Conservation (phyloP, 2,329 filamentous ascomycete genomes). For the Cytospora leucostoma region DNA sequence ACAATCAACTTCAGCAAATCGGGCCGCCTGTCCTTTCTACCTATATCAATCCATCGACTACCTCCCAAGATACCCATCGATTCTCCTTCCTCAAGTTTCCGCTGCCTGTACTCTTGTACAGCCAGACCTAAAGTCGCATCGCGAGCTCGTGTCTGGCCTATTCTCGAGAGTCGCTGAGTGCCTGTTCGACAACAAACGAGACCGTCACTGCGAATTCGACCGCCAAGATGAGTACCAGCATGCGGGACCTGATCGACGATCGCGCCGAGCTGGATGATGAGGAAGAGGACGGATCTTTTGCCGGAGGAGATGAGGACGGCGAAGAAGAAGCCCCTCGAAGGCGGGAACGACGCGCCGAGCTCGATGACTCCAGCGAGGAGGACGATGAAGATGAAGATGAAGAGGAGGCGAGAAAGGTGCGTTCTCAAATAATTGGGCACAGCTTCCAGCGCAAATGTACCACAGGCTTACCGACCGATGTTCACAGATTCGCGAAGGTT, state of each 20-base stretch:
- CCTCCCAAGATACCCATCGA: no score
- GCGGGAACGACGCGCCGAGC: constrained; percentile 46
- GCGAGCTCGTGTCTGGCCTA: neutral
- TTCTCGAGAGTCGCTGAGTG: constrained; percentile 5
- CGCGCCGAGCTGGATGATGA: constrained; percentile 85
- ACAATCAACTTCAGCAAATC: constrained; percentile 14
- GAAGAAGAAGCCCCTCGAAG: constrained; percentile 63
- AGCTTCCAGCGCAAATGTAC: neutral
- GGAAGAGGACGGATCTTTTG: constrained; percentile 80
- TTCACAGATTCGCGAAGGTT: constrained; percentile 80
- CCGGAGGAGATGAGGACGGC: constrained; percentile 78
- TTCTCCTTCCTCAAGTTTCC: neutral
- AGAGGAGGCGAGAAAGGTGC: constrained; percentile 75
- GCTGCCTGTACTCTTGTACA: neutral
- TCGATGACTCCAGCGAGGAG: constrained; percentile 88
- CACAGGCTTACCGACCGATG: constrained; percentile 10
- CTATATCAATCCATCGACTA: neutral
- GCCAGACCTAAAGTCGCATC: constrained; percentile 4
- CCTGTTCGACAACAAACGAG: constrained; percentile 16
- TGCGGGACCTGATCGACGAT: constrained; percentile 78
- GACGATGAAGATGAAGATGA: constrained; percentile 92
- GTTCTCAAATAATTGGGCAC: neutral
- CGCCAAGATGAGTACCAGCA: constrained; percentile 58
- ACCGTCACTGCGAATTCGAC: constrained; percentile 30
- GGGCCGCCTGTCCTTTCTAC: constrained; percentile 7